Conservation (phyloP, 768 basidiomycete genomes). For the Pulveroboletus sp. region DNA sequence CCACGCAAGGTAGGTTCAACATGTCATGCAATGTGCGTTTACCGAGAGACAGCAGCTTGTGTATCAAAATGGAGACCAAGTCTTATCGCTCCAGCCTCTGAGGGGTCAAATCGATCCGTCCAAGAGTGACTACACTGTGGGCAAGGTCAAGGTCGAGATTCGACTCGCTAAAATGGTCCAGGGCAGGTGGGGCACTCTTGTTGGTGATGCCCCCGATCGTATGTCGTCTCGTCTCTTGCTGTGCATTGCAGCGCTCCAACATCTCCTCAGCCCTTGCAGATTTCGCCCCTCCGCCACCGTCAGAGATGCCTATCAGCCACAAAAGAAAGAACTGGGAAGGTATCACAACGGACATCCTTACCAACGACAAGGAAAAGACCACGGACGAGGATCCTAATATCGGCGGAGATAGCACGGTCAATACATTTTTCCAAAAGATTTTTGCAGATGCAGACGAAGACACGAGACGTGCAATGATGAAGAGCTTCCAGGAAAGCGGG, state of each 20-base stretch:
- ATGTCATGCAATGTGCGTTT: neutral
- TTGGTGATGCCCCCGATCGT: conserved; percentile 79
- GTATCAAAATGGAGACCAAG: conserved; percentile 69
- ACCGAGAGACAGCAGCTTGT: conserved; percentile 11
- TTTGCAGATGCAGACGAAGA: conserved; percentile 90
- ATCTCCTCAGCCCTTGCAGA: conserved; percentile 14
- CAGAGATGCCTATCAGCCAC: conserved; percentile 33
- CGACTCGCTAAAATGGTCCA: conserved; percentile 63
- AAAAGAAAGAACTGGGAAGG: conserved; percentile 87
- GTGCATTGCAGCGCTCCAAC: neutral
- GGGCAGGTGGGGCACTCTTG: conserved; percentile 73
- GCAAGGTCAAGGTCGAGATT: conserved; percentile 88
- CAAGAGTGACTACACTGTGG: conserved; percentile 61
- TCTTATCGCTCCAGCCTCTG: conserved; percentile 73
- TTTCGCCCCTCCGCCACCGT: conserved; percentile 33
- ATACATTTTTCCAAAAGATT: conserved; percentile 88
- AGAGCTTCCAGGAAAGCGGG: conserved; percentile 92
- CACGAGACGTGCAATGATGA: conserved; percentile 94
- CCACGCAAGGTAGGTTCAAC: conserved; percentile 52
- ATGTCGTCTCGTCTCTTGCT: conserved; percentile 27
- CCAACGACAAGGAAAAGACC: conserved; percentile 65
- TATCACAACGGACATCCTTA: conserved; percentile 66
- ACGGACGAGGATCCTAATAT: conserved; percentile 83
- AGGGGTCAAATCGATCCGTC: conserved; percentile 75
- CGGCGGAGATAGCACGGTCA: conserved; percentile 83